Conservation (phyloP, 2,329 filamentous ascomycete genomes). For the Cladosporium sp. region DNA sequence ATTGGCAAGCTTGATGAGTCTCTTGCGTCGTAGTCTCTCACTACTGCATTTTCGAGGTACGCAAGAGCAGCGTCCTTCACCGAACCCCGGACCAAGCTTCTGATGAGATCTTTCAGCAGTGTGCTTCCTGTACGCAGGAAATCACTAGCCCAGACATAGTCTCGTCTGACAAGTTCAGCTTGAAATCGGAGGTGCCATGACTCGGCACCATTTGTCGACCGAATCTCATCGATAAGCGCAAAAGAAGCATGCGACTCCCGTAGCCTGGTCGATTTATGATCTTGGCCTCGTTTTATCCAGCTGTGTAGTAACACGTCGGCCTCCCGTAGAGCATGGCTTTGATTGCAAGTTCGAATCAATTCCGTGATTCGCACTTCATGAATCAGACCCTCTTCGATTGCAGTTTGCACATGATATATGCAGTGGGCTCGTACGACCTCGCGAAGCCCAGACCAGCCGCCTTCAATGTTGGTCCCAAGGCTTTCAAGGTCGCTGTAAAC, state of each 20-base stretch:
- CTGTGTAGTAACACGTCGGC: not conserved
- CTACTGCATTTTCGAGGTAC: not conserved
- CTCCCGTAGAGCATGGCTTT: conserved; percentile 4
- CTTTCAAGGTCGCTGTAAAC: conserved; percentile 37
- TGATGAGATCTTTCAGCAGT: conserved; percentile 5
- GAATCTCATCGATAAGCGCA: not conserved
- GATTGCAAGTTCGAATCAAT: conserved; percentile 11
- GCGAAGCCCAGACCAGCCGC: conserved; percentile 35
- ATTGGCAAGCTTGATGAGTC: not conserved
- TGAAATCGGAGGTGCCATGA: not conserved
- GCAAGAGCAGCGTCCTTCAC: conserved; percentile 2
- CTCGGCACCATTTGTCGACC: not conserved
- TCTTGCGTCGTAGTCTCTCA: not conserved
- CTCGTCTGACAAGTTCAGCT: not conserved
- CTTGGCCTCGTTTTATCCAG: not conserved
- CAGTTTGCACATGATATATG: conserved; percentile 31
- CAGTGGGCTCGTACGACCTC: conserved; percentile 38
- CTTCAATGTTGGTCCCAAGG: conserved; percentile 28
- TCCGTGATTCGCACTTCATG: conserved; percentile 7
- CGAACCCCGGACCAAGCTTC: not conserved
- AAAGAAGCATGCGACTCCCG: not conserved
- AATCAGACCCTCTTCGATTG: conserved; percentile 31
- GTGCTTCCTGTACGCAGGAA: not conserved
- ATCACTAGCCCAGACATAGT: not conserved
- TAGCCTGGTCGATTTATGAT: not conserved